A percentile compares a stretch with the other conserved stretches of the same genome.
These are phyloP conservation scores for Plasmodium malariae DNA, from an alignment of 169 alveolate genomes.

Conservation along the genomic window DNA sequence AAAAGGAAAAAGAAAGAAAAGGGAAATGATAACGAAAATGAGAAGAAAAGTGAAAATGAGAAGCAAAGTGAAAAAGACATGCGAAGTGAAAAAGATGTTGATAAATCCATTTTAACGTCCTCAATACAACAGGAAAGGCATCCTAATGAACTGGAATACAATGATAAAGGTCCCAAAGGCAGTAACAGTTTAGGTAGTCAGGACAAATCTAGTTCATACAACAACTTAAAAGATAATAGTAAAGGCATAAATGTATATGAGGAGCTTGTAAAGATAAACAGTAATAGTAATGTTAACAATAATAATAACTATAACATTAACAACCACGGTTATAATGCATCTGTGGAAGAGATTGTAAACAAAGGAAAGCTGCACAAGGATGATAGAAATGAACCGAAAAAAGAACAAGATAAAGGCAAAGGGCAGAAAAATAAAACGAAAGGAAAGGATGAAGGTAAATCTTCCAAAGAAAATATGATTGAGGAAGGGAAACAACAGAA, in stretches of 20 bases:
- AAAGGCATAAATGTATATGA: not conserved
- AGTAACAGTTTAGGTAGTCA: not conserved
- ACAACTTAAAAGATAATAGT: too few species aligned
- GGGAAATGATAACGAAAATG: not conserved
- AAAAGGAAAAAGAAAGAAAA: not conserved
- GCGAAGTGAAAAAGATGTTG: not conserved
- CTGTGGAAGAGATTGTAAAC: not conserved
- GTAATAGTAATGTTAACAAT: not conserved
- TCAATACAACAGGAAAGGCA: not conserved
- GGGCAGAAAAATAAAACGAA: not conserved
- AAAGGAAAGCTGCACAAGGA: not conserved
- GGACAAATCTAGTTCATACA: not conserved
- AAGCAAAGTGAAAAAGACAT: not conserved
- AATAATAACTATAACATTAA: not conserved
- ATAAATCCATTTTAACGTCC: too few species aligned
- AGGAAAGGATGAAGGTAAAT: not conserved
- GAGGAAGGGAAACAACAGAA: slow-evolving; percentile 6
- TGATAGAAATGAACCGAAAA: not conserved
- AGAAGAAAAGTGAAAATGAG: not conserved
- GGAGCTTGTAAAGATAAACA: not conserved
- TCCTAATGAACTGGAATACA: not conserved
- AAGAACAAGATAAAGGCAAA: not conserved
- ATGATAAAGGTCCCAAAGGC: not conserved
- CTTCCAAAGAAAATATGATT: not conserved
- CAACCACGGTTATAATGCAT: not conserved